Evolutionary conservation across 192 early-diverging fungal species (phyloP).

Genomic region (Phlyctochytrium bullatum): DNA sequence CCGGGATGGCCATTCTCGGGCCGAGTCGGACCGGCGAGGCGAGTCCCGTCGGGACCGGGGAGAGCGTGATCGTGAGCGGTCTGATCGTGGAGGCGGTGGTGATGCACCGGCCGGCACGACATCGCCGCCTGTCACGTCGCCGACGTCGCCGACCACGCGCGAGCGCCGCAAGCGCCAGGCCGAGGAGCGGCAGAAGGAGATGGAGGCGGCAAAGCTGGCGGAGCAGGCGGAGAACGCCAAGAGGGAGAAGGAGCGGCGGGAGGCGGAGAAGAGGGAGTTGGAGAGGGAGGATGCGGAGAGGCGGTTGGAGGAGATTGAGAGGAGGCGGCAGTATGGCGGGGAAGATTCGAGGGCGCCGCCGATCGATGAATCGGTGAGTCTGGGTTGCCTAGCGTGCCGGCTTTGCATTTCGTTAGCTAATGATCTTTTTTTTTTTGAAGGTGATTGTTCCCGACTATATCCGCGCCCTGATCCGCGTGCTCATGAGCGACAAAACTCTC

Average conservation of each 20-base stretch:
- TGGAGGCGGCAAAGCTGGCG: not conserved
- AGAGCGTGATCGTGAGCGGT: no score
- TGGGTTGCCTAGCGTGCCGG: not conserved
- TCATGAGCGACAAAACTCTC: conserved; percentile 31
- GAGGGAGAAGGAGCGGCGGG: conserved; percentile 42
- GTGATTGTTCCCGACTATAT: conserved; percentile 47
- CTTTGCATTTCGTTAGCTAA: conserved; percentile 26
- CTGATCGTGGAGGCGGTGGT: no score
- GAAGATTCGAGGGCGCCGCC: conserved; percentile 8
- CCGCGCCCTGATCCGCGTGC: conserved; percentile 38
- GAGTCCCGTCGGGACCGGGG: no score
- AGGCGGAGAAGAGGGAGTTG: conserved; percentile 43
- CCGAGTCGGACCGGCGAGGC: not conserved
- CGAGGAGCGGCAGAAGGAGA: conserved; percentile 29
- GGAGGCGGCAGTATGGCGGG: conserved; percentile 35
- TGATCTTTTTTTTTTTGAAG: conserved; percentile 19
- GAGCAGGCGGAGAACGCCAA: conserved; percentile 42
- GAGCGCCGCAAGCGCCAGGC: conserved; percentile 26
- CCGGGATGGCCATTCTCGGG: not conserved
- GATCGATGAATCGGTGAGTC: not conserved
- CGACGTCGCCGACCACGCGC: not conserved
- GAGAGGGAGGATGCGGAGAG: conserved; percentile 46
- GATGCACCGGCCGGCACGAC: no score
- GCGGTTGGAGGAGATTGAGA: conserved; percentile 41
- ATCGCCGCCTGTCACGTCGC: not conserved